A percentile compares a stretch with the other conserved stretches of the same genome.
Evolutionary conservation across 2,329 filamentous ascomycete species (phyloP).

Genomic region (Juglanconis sp.): DNA sequence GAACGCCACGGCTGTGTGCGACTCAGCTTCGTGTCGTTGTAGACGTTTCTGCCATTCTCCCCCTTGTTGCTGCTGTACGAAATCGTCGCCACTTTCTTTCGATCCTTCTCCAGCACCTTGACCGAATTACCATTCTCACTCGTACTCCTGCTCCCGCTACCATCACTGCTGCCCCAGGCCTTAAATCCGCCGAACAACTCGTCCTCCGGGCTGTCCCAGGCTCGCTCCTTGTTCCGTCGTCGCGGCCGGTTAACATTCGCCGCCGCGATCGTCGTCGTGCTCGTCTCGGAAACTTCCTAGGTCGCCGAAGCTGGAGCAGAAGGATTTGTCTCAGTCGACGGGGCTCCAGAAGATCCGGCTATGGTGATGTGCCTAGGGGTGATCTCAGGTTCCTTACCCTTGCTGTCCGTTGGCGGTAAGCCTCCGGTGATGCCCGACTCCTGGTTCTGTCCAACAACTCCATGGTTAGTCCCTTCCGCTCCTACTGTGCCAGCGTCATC

Average conservation of each 20-base stretch:
- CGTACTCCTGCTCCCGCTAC: background rate
- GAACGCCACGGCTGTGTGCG: conserved; percentile 16
- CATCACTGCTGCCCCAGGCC: conserved; percentile 6
- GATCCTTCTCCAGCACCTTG: background rate
- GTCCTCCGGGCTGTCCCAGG: conserved; percentile 3
- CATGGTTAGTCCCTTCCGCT: conserved; percentile 19
- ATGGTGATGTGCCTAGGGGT: background rate
- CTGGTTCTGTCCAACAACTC: conserved; percentile 8
- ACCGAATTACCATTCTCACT: background rate
- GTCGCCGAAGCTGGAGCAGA: conserved; percentile 13
- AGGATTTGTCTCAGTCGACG: conserved; percentile 6
- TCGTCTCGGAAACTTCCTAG: conserved; percentile 12
- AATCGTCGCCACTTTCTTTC: background rate
- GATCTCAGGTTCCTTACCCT: conserved; percentile 11
- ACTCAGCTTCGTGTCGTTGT: conserved; percentile 14
- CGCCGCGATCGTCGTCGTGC: background rate
- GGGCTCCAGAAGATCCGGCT: conserved; percentile 14
- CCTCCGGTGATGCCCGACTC: conserved; percentile 40
- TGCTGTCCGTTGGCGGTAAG: conserved; percentile 25
- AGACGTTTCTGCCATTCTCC: background rate
- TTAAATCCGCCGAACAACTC: conserved; percentile 11
- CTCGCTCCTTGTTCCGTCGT: background rate
- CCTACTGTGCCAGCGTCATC: conserved; percentile 15
- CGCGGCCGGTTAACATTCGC: background rate
- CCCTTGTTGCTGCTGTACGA: background rate